Base-by-base conservation (phyloP, 495 filamentous ascomycete genomes). In the Penicillium daleae region DNA sequence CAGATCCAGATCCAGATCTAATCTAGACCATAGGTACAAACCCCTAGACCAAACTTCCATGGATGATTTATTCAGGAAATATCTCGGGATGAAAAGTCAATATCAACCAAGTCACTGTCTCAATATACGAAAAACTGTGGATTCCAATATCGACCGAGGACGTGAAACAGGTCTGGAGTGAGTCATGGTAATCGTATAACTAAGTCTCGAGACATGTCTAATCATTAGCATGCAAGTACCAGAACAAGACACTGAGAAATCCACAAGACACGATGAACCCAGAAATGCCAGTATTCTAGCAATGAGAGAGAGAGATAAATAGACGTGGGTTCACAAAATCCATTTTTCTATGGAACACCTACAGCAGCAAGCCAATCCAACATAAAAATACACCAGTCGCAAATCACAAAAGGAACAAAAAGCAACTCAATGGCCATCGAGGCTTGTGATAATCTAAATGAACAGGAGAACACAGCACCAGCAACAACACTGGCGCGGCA, bases 381-480 rank as follows among this genome's bases (percentile, higher is more conserved):
- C 29, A 54, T 32, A 54, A 35, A 19, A 54, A 21, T 35, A 54
- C 51, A 54, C 17, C 29, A 54, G 29, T 10, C 46, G 2, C 0
- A 32, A 33, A 6, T 17, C 1, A 15, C 13, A 54, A 22, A 54
- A 54, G n/a, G 29, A 35, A 35, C 4, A 21, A 21, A n/a, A 32
- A 29, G 51, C 24, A 35, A 46, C 17, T 35, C 51, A 54, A 37
- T 9, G 49, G 48, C 39, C 59, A 42, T 32, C 32, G 29, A 62
- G 62, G 54, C 59, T 53, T 65, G 33, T 48, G 51, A 39, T 46
- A 50, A 52, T 61, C 50, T 62, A 62, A 62, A 39, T 24, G 19
- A 49, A 68, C 35, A 64, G 19, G 35, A 35, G n/a, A 59, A 24
- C 32, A 44, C 33, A 9, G 13, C 21, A 60, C 19, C 26, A 9